Evolutionary conservation across 768 basidiomycete species (phyloP).

Genomic region (Auriscalpium microsporum): DNA sequence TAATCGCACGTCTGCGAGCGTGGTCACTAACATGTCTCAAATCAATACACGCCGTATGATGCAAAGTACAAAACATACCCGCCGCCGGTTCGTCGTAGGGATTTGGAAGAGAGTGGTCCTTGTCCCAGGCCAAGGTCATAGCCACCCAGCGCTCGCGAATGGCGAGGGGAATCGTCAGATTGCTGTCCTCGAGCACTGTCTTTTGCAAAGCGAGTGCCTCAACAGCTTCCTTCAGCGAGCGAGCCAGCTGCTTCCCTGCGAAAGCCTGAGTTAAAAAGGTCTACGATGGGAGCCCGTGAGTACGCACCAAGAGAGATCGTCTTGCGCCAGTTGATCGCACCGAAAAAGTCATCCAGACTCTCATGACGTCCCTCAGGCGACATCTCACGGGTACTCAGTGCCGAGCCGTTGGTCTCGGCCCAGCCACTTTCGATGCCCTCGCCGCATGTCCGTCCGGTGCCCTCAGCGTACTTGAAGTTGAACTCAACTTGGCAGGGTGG

Average conservation of each 20-base stretch:
- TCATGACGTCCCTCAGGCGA: constrained; percentile 4
- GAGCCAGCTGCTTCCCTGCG: background rate
- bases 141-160: background rate
- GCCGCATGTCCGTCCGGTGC: constrained; percentile 10
- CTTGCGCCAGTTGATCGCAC: constrained; percentile 12
- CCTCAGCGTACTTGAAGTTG: constrained; percentile 4
- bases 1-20: background rate
- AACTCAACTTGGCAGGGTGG: constrained; percentile 9
- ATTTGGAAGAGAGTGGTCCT: background rate
- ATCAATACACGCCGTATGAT: too few species aligned
- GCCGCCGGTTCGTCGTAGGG: background rate
- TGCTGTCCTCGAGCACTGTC: background rate
- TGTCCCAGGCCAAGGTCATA: background rate
- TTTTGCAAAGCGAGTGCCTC: background rate
- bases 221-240: background rate
- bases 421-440: constrained; percentile 15
- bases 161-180: background rate
- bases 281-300: too few species aligned
- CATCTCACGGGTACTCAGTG: constrained; percentile 10
- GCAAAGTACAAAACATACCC: too few species aligned
- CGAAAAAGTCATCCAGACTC: constrained; percentile 4
- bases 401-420: constrained; percentile 5
- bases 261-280: too few species aligned
- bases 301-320: background rate
- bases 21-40: too few species aligned